Base-by-base conservation (phyloP, 768 basidiomycete species). In the Kockovaella imperatae region DNA sequence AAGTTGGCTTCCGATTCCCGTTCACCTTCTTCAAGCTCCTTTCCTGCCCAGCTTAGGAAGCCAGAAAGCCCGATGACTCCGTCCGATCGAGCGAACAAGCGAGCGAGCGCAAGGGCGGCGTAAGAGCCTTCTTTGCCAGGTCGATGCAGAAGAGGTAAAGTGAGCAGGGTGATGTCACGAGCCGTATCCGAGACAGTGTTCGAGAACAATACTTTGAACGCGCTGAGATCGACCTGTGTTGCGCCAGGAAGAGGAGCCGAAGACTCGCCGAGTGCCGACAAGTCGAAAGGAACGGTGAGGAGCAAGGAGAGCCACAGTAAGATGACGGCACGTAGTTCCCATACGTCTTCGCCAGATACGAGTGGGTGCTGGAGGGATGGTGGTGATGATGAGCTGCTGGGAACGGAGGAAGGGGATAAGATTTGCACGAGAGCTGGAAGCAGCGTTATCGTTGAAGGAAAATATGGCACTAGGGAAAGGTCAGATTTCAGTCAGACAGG, bases 291-390 rank as follows among this genome's bases (percentile, higher is more conserved):
- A 15, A 96, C 83, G 74, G 86, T 87, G 74, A 86, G 84, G 40
- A 95, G 83, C 20, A 99, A 78, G 18, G 87, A 85, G n/a, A 97
- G 77, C 93, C 93, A 97, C 10, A 95, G 75, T 7, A 99, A 75
- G 21, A 87, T 74, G 25, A 85, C 77, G 63, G 91, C 89, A 51
- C 88, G 83, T 43, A 88, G 68, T 20, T 83, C 74, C 95, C 95
- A 97, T 31, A 81, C 78, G 7, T 68, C 60, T 3, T 57, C 49
- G 3, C 47, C 29, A 0, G 59, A 65, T 7, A 69, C 10, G 1
- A 52, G 32, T 0, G 62, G 60, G 45, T 66, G 56, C 36, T 58
- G 64, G 18, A 52, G 50, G 72, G 69, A 47, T 75, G 66, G 13
- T 71, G 73, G 10, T 77, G 74, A 23, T 75, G 77, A 30, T 75